phyloP scores from a whole-genome alignment of 371 early-diverging fungal species.

The Rhizopus delemar region DNA sequence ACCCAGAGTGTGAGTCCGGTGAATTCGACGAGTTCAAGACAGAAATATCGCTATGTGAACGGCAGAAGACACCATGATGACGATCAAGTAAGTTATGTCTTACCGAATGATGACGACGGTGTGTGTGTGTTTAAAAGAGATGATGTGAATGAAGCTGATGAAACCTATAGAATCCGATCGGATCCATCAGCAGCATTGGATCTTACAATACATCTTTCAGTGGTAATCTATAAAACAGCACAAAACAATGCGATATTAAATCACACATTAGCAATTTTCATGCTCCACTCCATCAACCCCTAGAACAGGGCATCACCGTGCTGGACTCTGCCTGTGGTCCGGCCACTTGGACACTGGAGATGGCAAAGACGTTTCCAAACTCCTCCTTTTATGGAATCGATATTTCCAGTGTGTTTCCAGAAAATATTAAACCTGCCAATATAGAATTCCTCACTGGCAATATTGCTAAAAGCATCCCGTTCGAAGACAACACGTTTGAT shows the following conservation, averaged over 20 bases:
- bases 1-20: too few species aligned
- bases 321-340: slow-evolving; percentile 31
- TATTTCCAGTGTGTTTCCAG: slow-evolving; percentile 45
- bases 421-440: slow-evolving; percentile 46
- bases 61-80: slow-evolving; percentile 54
- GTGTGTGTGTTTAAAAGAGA: not conserved
- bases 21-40: slow-evolving; percentile 1
- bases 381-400: slow-evolving; percentile 42
- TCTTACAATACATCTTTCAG: slow-evolving; percentile 15
- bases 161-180: slow-evolving; percentile 21
- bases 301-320: slow-evolving; percentile 24
- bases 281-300: slow-evolving; percentile 16
- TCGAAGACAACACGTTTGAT: slow-evolving; percentile 55
- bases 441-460: slow-evolving; percentile 54
- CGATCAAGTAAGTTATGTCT: slow-evolving; percentile 45
- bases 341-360: slow-evolving; percentile 30
- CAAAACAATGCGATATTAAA: not conserved
- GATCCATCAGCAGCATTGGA: slow-evolving; percentile 30
- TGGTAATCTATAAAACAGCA: slow-evolving; percentile 13
- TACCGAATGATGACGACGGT: slow-evolving; percentile 57
- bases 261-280: slow-evolving; percentile 18
- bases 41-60: slow-evolving; percentile 33
- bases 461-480: slow-evolving; percentile 54
- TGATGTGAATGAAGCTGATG: not conserved
- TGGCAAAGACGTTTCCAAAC: slow-evolving; percentile 20